These are phyloP conservation scores for Mycosphaerella arachidis DNA, from an alignment of 2,329 filamentous ascomycete genomes.

Conservation along the genomic window DNA sequence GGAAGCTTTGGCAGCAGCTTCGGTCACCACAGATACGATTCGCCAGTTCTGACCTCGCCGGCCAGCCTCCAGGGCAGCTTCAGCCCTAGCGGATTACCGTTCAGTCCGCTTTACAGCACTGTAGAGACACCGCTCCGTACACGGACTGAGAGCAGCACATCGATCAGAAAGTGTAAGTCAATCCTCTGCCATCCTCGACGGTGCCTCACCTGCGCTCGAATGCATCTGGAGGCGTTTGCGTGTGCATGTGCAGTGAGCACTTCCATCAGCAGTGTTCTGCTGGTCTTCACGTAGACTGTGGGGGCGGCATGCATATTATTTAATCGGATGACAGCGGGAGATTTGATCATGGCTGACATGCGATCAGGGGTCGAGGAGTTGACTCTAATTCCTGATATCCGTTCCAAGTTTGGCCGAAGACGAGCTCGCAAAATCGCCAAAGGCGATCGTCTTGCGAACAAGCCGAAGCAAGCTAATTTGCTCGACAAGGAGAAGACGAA, in stretches of 20 bases:
- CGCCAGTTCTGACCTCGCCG: background rate
- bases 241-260: background rate
- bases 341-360: background rate
- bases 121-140: background rate
- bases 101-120: background rate
- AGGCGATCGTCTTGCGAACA: background rate
- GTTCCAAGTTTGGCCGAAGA: background rate
- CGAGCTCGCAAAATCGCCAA: background rate
- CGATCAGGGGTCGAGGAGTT: background rate
- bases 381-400: background rate
- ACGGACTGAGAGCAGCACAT: background rate
- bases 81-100: background rate
- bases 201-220: background rate
- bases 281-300: no score
- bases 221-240: no score
- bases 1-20: background rate
- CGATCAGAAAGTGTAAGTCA: background rate
- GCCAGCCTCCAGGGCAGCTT: background rate
- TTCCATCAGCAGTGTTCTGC: no score
- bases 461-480: conserved; percentile 15
- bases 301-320: background rate
- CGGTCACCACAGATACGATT: background rate
- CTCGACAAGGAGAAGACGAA: conserved; percentile 5
- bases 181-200: background rate
- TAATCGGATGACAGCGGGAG: background rate